Evolutionary conservation across 2,329 filamentous ascomycete genomes (phyloP), one percentile per base, ranked within the genome.

Genomic region (Acarospora socialis): DNA sequence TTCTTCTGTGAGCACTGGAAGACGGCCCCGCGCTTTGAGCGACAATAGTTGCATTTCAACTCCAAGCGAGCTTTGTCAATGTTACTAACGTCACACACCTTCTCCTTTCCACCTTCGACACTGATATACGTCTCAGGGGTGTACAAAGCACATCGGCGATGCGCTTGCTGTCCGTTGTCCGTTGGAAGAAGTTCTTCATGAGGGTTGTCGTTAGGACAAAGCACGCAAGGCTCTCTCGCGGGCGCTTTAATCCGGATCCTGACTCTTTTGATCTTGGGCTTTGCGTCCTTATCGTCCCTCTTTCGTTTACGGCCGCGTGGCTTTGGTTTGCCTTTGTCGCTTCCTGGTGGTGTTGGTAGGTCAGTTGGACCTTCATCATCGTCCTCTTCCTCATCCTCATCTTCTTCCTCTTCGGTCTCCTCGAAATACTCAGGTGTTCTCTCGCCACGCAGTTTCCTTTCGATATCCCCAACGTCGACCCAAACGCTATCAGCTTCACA

Each of bases 401-500:
- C 58, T 21, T 50, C 43, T 20, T 49, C 53, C 33, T 60, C 60
- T 32, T 61, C 53, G 17, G 49, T 53, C 32, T 59, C 60, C 33
- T 62, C 53, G 27, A 50, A 49, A 36, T 50, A 63, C 34, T 64
- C 60, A 0, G 61, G 61, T 3, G 73, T 77, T 3, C 70, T 65
- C 52, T 95, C 86, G 25, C 90, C 90, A 31, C 86, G 73, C 28
- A 95, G 60, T 53, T 92, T 94, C 39, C 90, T 81, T 57, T 98
- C 84, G 35, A 98, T 92, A 47, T 94, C 90, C 36, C 82, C 77
- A 3, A 95, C 84, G 50, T 98, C 86, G 32, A 98, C 84, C 86
- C 92, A 98, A 3, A 98, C 90, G 48, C 87, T 95, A 61, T 98
- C 90, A 38, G 92, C 76, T 43, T 93, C 86, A 51, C 90, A 98